phyloP scores from a whole-genome alignment of 352 stramenopile genomes.

The Pythium plurisporium region DNA sequence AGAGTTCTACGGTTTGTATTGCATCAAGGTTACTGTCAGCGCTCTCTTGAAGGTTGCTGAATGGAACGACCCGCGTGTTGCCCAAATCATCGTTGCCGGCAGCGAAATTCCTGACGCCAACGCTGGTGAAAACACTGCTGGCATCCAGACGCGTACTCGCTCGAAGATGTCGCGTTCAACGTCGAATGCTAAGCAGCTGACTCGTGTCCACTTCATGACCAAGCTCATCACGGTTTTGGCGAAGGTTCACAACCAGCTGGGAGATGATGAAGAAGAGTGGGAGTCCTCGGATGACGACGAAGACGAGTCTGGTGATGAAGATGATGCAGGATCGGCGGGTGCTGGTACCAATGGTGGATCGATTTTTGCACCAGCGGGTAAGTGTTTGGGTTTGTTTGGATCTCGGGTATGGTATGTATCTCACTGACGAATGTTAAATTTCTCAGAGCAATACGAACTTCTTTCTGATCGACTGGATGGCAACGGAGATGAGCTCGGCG shows the following conservation, averaged over 20 bases:
- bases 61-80: constrained; percentile 72
- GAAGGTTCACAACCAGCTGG: constrained; percentile 64
- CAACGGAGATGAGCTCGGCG: constrained; percentile 20
- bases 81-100: constrained; percentile 56
- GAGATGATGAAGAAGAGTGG: constrained; percentile 76
- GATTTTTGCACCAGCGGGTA: constrained; percentile 73
- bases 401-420: neutral
- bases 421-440: neutral
- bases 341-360: constrained; percentile 19
- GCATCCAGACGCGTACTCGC: constrained; percentile 45
- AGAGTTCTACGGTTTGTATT: constrained; percentile 82
- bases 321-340: constrained; percentile 24
- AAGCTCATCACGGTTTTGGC: constrained; percentile 71
- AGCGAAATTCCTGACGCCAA: constrained; percentile 31
- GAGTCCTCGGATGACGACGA: constrained; percentile 69
- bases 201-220: constrained; percentile 72
- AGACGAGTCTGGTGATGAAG: constrained; percentile 65
- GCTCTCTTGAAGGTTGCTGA: constrained; percentile 66
- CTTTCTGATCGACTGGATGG: constrained; percentile 61
- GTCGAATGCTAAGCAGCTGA: constrained; percentile 30
- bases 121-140: neutral
- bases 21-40: constrained; percentile 80
- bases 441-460: constrained; percentile 57
- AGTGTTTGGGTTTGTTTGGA: constrained; percentile 6
- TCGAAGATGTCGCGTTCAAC: constrained; percentile 44